Percentiles rank a stretch among this genome's conserved stretches.
Evolutionary conservation across 345 rosid genomes (phyloP).

Genomic region (Camelina neglecta): DNA sequence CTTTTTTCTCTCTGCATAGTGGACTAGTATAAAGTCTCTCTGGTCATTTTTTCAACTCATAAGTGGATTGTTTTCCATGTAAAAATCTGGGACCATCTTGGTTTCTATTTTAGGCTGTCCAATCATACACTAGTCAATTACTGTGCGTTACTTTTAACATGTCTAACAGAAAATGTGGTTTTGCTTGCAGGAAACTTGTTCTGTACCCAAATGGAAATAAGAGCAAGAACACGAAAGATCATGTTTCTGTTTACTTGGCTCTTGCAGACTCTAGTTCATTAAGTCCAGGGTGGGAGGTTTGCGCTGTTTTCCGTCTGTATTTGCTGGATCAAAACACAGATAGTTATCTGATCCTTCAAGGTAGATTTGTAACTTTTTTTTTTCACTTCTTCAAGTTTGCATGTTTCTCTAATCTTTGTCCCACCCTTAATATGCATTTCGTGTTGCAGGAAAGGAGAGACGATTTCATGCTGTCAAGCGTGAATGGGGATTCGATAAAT

Average conservation of each 20-base stretch:
- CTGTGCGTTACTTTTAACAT: not conserved
- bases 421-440: not conserved
- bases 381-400: slow-evolving; percentile 9
- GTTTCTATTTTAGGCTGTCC: slow-evolving; percentile 12
- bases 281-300: slow-evolving; percentile 57
- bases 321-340: slow-evolving; percentile 49
- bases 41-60: slow-evolving; percentile 8
- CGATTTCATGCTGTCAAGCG: slow-evolving; percentile 43
- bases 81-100: slow-evolving; percentile 15
- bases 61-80: slow-evolving; percentile 10
- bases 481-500: slow-evolving; percentile 47
- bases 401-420: not conserved
- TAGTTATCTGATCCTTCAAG: slow-evolving; percentile 42
- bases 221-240: slow-evolving; percentile 57
- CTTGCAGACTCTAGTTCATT: slow-evolving; percentile 52
- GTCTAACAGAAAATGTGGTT: not conserved
- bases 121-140: not conserved
- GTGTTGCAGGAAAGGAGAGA: slow-evolving; percentile 42
- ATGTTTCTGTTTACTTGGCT: slow-evolving; percentile 61
- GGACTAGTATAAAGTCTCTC: slow-evolving; percentile 1
- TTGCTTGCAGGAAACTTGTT: slow-evolving; percentile 58
- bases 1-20: not conserved
- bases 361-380: slow-evolving; percentile 7
- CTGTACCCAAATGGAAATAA: slow-evolving; percentile 67
- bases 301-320: slow-evolving; percentile 53